Base-by-base conservation (phyloP, 345 rosid genomes). In the Eucalyptus cladocalyx region DNA sequence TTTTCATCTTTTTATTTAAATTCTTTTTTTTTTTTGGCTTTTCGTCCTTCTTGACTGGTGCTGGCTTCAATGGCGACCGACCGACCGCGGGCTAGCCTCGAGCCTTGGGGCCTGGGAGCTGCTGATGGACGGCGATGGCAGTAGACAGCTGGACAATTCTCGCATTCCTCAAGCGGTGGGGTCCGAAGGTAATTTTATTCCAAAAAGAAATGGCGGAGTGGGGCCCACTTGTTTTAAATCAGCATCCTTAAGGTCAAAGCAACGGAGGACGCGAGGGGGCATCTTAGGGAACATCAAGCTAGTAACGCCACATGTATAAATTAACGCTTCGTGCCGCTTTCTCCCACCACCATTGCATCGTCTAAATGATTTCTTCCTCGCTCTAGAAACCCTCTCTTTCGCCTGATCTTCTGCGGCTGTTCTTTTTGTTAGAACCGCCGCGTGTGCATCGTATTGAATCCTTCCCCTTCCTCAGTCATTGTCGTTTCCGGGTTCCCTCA, bases 101-200 rank as follows among this genome's bases (percentile, higher is more conserved):
- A 37, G 6, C 51, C 76, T 1, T 15, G 51, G 18, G 18, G 7
- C 53, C 1, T 4, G 0, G 69, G 17, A 10, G 65, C n/a, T 24
- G n/a, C n/a, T 10, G 14, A 58, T 50, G 53, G 53, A 50, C 7
- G 53, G 53, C 53, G 53, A 50, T 1, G 18, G 18, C 3, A 1
- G 53, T 50, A 6, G 53, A 0, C 0, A 50, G 53, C 7, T 50
- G 7, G 7, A 50, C 53, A 0, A 50, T 50, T 50, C 53, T 50
- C 7, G 53, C 53, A 50, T 4, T 11, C 50, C 50, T 5, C 1
- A 56, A 24, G 11, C 0, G 0, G 30, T 0, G 30, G 30, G 62
- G 62, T 11, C 6, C 4, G 62, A 24, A 23, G 62, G 26, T 26
- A 56, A 23, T 56, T 56, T 10, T 26, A 56, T 6, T 4, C 26